Percentiles rank a stretch among this genome's conserved stretches.
Evolutionary conservation across 2,329 filamentous ascomycete genomes (phyloP).

Genomic region (Trichophyton mentagrophytes): DNA sequence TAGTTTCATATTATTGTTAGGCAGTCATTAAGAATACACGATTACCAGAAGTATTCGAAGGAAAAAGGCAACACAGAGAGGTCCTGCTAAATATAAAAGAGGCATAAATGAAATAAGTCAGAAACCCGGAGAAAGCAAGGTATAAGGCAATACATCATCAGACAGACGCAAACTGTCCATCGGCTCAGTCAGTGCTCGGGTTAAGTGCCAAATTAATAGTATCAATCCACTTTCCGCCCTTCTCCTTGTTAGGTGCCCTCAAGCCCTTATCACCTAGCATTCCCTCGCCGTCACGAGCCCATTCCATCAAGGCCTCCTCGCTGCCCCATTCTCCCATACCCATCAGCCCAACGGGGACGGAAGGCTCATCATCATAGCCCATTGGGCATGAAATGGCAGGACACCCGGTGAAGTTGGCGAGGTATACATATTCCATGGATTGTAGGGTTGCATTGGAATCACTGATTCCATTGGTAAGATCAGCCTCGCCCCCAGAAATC

Average conservation of each 20-base stretch:
- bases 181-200: not conserved
- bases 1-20: not conserved
- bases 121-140: not conserved
- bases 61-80: not conserved
- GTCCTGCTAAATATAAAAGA: not conserved
- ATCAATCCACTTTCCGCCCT: constrained; percentile 27
- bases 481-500: constrained; percentile 44
- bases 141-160: no score
- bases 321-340: constrained; percentile 44
- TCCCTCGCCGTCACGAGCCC: constrained; percentile 40
- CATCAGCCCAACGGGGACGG: constrained; percentile 41
- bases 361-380: constrained; percentile 48
- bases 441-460: constrained; percentile 61
- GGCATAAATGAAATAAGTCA: not conserved
- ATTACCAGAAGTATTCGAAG: not conserved
- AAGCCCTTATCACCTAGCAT: constrained; percentile 30
- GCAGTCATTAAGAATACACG: not conserved
- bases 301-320: constrained; percentile 41
- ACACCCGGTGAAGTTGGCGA: constrained; percentile 70
- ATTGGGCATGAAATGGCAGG: constrained; percentile 64
- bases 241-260: constrained; percentile 18
- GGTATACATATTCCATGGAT: constrained; percentile 74
- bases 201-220: constrained; percentile 16
- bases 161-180: not conserved
- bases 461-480: constrained; percentile 51